phyloP scores from a whole-genome alignment of 345 rosid species.

The Erysimum cheiranthoides region DNA sequence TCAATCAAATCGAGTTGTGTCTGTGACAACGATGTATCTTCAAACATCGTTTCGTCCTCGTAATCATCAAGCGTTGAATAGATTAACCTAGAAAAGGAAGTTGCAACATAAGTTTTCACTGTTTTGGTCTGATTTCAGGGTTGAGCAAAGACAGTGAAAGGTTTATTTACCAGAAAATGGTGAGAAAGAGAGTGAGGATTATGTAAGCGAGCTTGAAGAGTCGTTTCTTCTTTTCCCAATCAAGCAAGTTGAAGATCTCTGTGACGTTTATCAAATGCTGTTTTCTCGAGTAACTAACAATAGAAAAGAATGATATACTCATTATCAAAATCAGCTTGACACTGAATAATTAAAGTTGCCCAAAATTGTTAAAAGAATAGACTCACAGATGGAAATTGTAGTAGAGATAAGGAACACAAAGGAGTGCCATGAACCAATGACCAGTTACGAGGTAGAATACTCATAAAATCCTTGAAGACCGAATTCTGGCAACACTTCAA shows the following conservation, averaged over 20 bases:
- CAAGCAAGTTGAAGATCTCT: conserved; percentile 88
- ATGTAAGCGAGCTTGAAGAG: conserved; percentile 84
- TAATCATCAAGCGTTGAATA: conserved; percentile 53
- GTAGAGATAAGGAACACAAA: conserved; percentile 66
- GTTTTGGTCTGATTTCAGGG: background rate
- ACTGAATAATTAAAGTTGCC: background rate
- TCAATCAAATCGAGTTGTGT: background rate
- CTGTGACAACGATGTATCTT: background rate
- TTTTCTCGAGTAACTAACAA: conserved; percentile 60
- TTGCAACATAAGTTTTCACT: background rate
- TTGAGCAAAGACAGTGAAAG: background rate
- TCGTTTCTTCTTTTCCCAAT: conserved; percentile 88
- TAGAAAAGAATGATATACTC: background rate
- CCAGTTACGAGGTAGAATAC: conserved; percentile 62
- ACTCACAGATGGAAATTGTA: conserved; percentile 74
- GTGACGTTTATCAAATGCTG: conserved; percentile 89
- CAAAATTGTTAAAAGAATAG: background rate
- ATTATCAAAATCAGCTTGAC: background rate
- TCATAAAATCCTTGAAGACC: conserved; percentile 58
- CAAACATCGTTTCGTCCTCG: conserved; percentile 26
- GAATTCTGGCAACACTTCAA: conserved; percentile 65
- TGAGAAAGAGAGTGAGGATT: conserved; percentile 65
- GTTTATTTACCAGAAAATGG: conserved; percentile 74
- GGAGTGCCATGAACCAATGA: conserved; percentile 72
- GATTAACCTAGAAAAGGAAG: conserved; percentile 56